Evolutionary conservation across 2,329 filamentous ascomycete species (phyloP).

Genomic region (Colletotrichum cuscutae): DNA sequence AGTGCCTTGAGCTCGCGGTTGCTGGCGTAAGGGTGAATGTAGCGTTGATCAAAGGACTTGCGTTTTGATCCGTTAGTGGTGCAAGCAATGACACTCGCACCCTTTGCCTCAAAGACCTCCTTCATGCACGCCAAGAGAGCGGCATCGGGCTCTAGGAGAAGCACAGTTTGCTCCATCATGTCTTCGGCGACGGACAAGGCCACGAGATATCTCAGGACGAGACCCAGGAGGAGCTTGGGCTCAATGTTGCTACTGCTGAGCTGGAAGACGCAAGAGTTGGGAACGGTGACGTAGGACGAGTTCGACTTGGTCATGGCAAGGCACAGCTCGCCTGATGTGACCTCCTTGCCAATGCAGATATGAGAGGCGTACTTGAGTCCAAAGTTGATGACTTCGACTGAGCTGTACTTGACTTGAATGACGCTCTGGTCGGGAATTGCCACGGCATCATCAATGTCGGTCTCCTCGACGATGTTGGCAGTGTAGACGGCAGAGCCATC

Average conservation of each 20-base stretch:
- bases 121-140: constrained; percentile 41
- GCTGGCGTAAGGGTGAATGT: constrained; percentile 43
- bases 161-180: constrained; percentile 31
- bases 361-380: constrained; percentile 38
- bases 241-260: constrained; percentile 30
- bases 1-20: constrained; percentile 42
- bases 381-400: constrained; percentile 42
- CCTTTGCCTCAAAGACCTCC: constrained; percentile 35
- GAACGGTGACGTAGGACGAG: constrained; percentile 46
- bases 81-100: constrained; percentile 36
- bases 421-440: constrained; percentile 6
- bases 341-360: constrained; percentile 46
- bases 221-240: constrained; percentile 38
- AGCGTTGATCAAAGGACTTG: constrained; percentile 3
- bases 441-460: constrained; percentile 30
- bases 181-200: constrained; percentile 35
- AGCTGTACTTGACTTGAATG: constrained; percentile 51
- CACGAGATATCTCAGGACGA: constrained; percentile 39
- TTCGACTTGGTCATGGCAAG: constrained; percentile 45
- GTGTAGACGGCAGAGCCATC: constrained; percentile 38
- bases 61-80: constrained; percentile 35
- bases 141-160: constrained; percentile 48
- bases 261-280: constrained; percentile 32
- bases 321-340: constrained; percentile 38
- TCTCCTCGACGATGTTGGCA: constrained; percentile 29